Conservation (phyloP, 495 filamentous ascomycete species). For the Aspergillus bridgeri region DNA sequence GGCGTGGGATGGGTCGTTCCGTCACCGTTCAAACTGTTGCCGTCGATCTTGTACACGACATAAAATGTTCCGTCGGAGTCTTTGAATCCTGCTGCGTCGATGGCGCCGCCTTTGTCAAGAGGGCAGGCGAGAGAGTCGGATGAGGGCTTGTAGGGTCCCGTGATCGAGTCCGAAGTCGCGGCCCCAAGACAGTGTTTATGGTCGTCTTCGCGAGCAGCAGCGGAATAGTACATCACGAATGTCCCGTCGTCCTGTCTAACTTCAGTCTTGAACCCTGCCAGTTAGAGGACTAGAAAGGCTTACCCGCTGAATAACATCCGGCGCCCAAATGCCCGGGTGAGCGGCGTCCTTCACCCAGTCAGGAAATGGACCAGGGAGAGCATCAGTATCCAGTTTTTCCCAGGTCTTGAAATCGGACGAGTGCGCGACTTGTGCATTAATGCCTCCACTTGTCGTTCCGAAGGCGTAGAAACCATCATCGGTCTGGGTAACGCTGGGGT, state of each 20-base stretch:
- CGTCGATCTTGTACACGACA: slow-evolving; percentile 61
- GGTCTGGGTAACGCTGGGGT: slow-evolving; percentile 32
- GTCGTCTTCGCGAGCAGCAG: slow-evolving; percentile 31
- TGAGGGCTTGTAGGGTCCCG: slow-evolving; percentile 52
- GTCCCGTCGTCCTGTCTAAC: slow-evolving; percentile 36
- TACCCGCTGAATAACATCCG: slow-evolving; percentile 39
- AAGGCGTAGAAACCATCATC: slow-evolving; percentile 38
- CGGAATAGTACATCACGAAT: slow-evolving; percentile 61
- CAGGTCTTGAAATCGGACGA: slow-evolving; percentile 35
- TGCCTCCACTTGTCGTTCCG: slow-evolving; percentile 32
- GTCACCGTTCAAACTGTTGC: slow-evolving; percentile 53
- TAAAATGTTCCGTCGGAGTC: slow-evolving; percentile 53
- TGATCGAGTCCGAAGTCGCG: slow-evolving; percentile 36
- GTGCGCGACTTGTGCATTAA: slow-evolving; percentile 33
- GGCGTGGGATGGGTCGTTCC: slow-evolving; percentile 55
- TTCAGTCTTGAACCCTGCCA: too few species aligned
- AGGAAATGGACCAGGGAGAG: slow-evolving; percentile 29
- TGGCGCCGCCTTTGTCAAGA: slow-evolving; percentile 50
- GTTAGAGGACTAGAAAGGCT: slow-evolving; percentile 9
- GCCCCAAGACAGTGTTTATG: slow-evolving; percentile 54
- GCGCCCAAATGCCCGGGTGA: slow-evolving; percentile 30
- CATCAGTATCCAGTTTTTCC: slow-evolving; percentile 36
- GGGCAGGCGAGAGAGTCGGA: slow-evolving; percentile 49
- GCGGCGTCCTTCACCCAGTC: slow-evolving; percentile 29
- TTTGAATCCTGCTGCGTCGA: slow-evolving; percentile 54